A percentile compares a stretch with the other conserved stretches of the same genome.
phyloP scores from a whole-genome alignment of 345 rosid genomes.

The Psidium guajava region DNA sequence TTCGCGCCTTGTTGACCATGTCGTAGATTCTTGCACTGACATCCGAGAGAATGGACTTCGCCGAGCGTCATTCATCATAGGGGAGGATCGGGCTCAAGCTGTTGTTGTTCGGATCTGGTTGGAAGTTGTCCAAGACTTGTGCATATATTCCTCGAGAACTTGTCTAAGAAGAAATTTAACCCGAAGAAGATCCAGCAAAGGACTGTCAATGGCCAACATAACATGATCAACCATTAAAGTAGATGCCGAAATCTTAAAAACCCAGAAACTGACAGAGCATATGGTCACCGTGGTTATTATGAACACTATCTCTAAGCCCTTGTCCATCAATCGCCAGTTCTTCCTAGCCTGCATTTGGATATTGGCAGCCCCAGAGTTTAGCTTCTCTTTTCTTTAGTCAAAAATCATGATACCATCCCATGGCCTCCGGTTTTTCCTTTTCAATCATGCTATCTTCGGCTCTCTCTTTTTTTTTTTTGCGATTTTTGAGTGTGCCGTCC shows the following conservation, averaged over 20 bases:
- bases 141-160: conserved; percentile 48
- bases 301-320: conserved; percentile 47
- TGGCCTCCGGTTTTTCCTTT: no score
- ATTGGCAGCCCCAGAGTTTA: conserved; percentile 26
- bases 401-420: no score
- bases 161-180: conserved; percentile 37
- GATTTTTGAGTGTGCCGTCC: no score
- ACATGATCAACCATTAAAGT: conserved; percentile 29
- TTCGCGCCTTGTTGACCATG: conserved; percentile 32
- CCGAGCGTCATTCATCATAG: conserved; percentile 40
- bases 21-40: conserved; percentile 42
- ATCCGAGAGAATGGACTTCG: conserved; percentile 27
- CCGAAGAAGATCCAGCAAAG: conserved; percentile 60
- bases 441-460: no score
- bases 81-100: conserved; percentile 65
- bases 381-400: no score
- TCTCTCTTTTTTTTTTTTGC: no score
- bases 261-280: conserved; percentile 49
- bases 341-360: conserved; percentile 36
- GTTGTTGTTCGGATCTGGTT: conserved; percentile 44
- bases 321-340: conserved; percentile 36
- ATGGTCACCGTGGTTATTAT: conserved; percentile 26
- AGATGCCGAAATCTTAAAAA: conserved; percentile 22
- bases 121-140: conserved; percentile 45
- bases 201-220: conserved; percentile 53